Evolutionary conservation across 2,329 filamentous ascomycete species (phyloP).

Genomic region (Elsinoe perseae): DNA sequence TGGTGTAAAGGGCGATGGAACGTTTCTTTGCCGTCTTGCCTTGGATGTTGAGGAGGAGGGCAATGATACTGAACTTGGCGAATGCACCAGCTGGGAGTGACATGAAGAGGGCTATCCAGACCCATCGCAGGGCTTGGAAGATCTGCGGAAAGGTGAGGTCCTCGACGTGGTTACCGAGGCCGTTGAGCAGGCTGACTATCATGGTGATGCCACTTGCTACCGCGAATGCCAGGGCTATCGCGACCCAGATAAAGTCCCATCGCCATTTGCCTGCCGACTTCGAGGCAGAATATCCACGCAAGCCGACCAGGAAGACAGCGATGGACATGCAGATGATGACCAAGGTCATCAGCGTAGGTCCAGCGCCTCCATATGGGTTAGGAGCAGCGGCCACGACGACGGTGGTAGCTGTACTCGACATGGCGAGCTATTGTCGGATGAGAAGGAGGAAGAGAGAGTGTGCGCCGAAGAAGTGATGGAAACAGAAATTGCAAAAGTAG

Average conservation of each 20-base stretch:
- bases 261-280: not conserved
- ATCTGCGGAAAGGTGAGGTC: constrained; percentile 9
- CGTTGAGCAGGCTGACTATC: not conserved
- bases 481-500: not conserved
- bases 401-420: not conserved
- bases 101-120: not conserved
- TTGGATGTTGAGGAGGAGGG: constrained; percentile 8
- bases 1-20: not conserved
- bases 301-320: not conserved
- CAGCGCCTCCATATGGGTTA: not conserved
- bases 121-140: not conserved
- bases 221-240: not conserved
- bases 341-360: not conserved
- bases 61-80: constrained; percentile 12
- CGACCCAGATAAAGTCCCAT: constrained; percentile 12
- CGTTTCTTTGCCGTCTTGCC: constrained; percentile 7
- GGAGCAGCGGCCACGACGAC: not conserved
- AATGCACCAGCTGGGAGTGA: not conserved
- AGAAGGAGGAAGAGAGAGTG: not conserved
- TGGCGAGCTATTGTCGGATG: not conserved
- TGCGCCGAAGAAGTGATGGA: not conserved
- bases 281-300: not conserved
- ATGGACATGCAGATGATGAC: not conserved
- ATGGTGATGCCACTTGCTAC: not conserved
- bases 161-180: constrained; percentile 3